phyloP scores from a whole-genome alignment of 2,329 filamentous ascomycete species.

The Aureobasidium sp. region DNA sequence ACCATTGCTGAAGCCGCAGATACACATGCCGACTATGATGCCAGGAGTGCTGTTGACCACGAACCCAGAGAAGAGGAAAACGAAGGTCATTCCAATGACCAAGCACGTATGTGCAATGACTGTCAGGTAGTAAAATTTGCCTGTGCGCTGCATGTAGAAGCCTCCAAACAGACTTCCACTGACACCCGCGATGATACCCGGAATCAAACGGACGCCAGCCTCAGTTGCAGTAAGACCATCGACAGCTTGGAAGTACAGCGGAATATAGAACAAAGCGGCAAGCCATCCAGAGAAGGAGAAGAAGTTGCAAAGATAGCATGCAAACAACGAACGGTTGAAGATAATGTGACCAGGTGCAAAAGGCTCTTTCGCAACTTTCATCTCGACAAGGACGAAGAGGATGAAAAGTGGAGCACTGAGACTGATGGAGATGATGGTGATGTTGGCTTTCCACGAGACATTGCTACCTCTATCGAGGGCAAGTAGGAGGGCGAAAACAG shows the following conservation, averaged over 20 bases:
- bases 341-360: conserved; percentile 70
- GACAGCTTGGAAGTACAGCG: conserved; percentile 69
- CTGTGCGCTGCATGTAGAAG: conserved; percentile 59
- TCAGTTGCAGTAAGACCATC: conserved; percentile 54
- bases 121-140: conserved; percentile 63
- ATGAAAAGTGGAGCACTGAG: conserved; percentile 51
- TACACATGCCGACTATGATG: conserved; percentile 49
- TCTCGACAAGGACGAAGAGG: conserved; percentile 62
- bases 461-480: conserved; percentile 69
- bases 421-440: conserved; percentile 51
- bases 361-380: conserved; percentile 57
- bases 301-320: conserved; percentile 64
- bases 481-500: conserved; percentile 57
- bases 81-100: conserved; percentile 44
- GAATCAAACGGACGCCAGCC: conserved; percentile 59
- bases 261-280: conserved; percentile 61
- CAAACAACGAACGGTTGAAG: conserved; percentile 56
- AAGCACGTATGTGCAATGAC: conserved; percentile 47
- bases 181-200: conserved; percentile 55
- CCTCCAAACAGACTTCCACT: conserved; percentile 57
- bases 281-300: conserved; percentile 57
- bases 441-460: conserved; percentile 53
- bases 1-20: conserved; percentile 47
- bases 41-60: conserved; percentile 41
- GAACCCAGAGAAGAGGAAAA: conserved; percentile 51